phyloP scores from a whole-genome alignment of 352 stramenopile genomes.

The Globisporangium nagaii region DNA sequence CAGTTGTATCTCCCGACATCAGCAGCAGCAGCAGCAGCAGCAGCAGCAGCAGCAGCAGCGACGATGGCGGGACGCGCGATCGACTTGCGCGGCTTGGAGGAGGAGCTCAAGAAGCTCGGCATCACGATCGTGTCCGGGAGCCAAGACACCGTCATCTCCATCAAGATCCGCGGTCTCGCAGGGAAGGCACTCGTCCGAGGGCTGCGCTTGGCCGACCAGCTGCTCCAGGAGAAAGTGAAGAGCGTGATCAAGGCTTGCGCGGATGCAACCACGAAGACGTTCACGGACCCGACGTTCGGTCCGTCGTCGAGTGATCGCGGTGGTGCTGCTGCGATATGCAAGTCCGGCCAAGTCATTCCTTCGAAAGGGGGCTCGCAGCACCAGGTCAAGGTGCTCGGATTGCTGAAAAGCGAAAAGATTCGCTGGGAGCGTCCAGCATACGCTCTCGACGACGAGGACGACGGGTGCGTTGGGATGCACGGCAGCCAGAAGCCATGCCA shows the following conservation, averaged over 20 bases:
- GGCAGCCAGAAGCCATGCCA: not conserved
- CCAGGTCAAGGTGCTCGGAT: conserved; percentile 60
- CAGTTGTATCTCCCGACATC: not conserved
- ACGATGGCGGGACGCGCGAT: conserved; percentile 9
- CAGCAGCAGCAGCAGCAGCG: not conserved
- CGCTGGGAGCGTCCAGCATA: conserved; percentile 78
- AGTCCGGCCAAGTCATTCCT: conserved; percentile 32
- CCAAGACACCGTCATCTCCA: conserved; percentile 70
- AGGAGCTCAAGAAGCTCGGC: conserved; percentile 78
- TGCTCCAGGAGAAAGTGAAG: conserved; percentile 75
- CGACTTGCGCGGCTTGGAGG: conserved; percentile 55
- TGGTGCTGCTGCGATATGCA: conserved; percentile 65
- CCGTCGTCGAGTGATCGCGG: conserved; percentile 44
- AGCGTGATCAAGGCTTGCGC: conserved; percentile 46
- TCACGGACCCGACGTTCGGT: conserved; percentile 81
- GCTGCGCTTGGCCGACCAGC: conserved; percentile 54
- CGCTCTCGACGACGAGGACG: conserved; percentile 21
- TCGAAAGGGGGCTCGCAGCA: conserved; percentile 74
- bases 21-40: not conserved
- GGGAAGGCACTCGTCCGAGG: conserved; percentile 51
- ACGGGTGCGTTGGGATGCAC: conserved; percentile 2
- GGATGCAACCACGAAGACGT: conserved; percentile 44
- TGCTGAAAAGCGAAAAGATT: conserved; percentile 73
- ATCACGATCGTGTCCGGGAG: conserved; percentile 67
- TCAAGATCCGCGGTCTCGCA: conserved; percentile 69